Conservation (phyloP, 768 basidiomycete species). For the Pleurotus ostreatus region DNA sequence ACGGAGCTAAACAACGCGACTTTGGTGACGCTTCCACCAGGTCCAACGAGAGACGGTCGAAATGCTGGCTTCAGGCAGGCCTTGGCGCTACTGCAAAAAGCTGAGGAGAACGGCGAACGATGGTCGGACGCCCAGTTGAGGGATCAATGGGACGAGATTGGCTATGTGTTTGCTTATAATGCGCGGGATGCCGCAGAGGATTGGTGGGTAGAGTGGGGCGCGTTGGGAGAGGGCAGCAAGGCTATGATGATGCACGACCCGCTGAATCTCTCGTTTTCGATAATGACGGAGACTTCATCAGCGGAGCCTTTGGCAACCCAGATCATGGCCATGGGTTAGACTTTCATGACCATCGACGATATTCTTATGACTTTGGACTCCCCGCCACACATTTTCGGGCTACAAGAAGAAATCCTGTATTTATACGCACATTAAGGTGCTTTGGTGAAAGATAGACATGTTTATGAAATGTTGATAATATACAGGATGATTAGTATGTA, state of each 20-base stretch:
- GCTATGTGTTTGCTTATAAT: slow-evolving; percentile 45
- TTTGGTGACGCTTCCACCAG: slow-evolving; percentile 38
- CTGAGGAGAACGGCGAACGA: slow-evolving; percentile 12
- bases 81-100: slow-evolving; percentile 9
- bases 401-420: not conserved
- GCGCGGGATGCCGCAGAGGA: slow-evolving; percentile 50
- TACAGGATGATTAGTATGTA: not conserved
- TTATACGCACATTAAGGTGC: not conserved
- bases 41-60: slow-evolving; percentile 37
- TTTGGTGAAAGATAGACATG: not conserved
- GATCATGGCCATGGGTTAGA: slow-evolving; percentile 5
- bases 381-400: not conserved
- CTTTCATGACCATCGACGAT: not conserved
- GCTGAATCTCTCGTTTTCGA: slow-evolving; percentile 13
- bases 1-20: slow-evolving; percentile 40
- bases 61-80: slow-evolving; percentile 32
- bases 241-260: slow-evolving; percentile 15
- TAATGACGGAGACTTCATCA: slow-evolving; percentile 6
- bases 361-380: not conserved
- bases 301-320: not conserved
- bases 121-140: slow-evolving; percentile 38
- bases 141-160: slow-evolving; percentile 45
- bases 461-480: not conserved
- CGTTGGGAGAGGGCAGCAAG: slow-evolving; percentile 28
- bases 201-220: slow-evolving; percentile 59